Conservation (phyloP, 2,329 filamentous ascomycete genomes). For the Helotiales sp. region DNA sequence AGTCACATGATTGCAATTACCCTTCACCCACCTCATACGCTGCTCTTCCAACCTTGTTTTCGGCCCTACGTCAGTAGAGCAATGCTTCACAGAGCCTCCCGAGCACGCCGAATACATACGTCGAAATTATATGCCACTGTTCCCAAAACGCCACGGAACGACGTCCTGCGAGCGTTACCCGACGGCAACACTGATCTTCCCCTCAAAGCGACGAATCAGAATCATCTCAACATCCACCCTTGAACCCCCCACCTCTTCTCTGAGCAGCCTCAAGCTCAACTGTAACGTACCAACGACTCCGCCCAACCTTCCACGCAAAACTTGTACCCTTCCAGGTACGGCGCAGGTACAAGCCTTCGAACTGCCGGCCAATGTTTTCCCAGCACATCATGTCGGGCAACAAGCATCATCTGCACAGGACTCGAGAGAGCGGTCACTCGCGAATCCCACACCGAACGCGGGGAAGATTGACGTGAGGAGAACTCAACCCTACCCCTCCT, state of each 20-base stretch:
- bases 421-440: background rate
- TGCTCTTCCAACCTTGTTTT: background rate
- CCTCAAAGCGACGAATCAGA: background rate
- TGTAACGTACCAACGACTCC: constrained; percentile 5
- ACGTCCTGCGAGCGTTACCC: background rate
- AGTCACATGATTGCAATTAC: background rate
- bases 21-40: background rate
- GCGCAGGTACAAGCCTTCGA: background rate
- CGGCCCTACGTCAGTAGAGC: background rate
- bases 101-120: background rate
- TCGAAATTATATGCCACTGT: background rate
- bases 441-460: background rate
- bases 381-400: background rate
- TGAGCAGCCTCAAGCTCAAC: background rate
- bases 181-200: background rate
- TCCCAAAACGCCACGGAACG: background rate
- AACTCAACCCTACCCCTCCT: background rate
- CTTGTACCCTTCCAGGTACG: too few species aligned
- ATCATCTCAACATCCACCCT: background rate
- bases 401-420: background rate
- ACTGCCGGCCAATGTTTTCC: background rate
- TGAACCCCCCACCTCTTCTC: background rate
- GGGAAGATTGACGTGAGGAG: background rate
- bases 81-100: background rate
- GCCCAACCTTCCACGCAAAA: background rate